Conservation (phyloP, 192 early-diverging fungal genomes). For the Coemansia sp. region DNA sequence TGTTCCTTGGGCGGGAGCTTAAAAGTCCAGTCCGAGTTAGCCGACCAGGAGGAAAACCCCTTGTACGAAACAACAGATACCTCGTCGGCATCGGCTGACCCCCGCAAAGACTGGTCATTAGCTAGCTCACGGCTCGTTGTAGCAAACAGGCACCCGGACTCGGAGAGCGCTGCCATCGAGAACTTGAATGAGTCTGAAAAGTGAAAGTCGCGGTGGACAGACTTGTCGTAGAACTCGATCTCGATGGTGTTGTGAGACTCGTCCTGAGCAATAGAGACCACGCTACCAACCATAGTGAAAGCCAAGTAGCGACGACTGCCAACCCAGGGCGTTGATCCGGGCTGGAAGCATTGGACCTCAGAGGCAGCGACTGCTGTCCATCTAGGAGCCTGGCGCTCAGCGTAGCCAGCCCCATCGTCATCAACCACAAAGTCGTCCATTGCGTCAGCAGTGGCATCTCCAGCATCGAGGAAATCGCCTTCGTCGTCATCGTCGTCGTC, state of each 20-base stretch:
- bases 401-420: conserved; percentile 82
- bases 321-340: conserved; percentile 74
- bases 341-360: conserved; percentile 69
- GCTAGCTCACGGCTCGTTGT: conserved; percentile 45
- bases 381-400: conserved; percentile 43
- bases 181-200: conserved; percentile 82
- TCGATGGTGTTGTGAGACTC: conserved; percentile 73
- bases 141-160: conserved; percentile 74
- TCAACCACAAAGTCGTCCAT: conserved; percentile 87
- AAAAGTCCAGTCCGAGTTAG: conserved; percentile 78
- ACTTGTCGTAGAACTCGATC: conserved; percentile 90
- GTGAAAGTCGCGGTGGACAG: conserved; percentile 73
- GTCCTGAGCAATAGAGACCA: conserved; percentile 73
- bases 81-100: conserved; percentile 54
- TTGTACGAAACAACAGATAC: conserved; percentile 73
- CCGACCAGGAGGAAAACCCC: conserved; percentile 70
- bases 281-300: conserved; percentile 85
- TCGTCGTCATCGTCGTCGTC: conserved; percentile 16
- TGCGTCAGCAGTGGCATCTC: conserved; percentile 60
- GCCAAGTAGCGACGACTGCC: conserved; percentile 68
- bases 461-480: conserved; percentile 15
- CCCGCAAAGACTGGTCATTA: conserved; percentile 56
- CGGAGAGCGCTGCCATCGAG: conserved; percentile 75
- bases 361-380: conserved; percentile 20
- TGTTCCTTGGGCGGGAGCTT: conserved; percentile 71